These are phyloP conservation scores for Smittium culicis DNA, from an alignment of 371 early-diverging fungal genomes.

Conservation along the genomic window DNA sequence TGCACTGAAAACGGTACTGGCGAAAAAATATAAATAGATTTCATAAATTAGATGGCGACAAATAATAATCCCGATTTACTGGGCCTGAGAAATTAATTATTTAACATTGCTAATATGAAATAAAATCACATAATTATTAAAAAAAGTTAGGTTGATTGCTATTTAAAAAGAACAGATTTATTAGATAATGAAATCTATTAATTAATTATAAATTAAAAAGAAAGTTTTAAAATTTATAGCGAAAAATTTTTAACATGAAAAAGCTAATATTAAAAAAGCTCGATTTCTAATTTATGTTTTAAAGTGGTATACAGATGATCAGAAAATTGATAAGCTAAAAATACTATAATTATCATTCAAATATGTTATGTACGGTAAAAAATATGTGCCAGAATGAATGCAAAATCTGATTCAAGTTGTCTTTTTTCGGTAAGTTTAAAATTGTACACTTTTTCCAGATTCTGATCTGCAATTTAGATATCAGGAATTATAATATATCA, in stretches of 20 bases:
- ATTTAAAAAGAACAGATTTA: neutral
- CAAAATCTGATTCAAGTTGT: neutral
- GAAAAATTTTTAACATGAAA: neutral
- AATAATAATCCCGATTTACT: neutral
- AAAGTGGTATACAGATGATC: neutral
- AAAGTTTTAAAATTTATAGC: neutral
- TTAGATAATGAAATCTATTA: neutral
- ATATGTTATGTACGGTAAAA: neutral
- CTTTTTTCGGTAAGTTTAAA: neutral
- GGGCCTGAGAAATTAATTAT: neutral
- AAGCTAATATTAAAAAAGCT: neutral
- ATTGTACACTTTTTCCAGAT: neutral
- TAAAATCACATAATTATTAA: neutral
- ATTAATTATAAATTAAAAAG: neutral
- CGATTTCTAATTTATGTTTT: neutral
- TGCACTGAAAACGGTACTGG: neutral
- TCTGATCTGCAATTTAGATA: neutral
- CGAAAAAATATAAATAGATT: neutral
- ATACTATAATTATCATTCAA: neutral
- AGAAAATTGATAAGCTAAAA: neutral
- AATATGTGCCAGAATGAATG: neutral
- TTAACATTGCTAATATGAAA: neutral
- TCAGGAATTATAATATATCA: neutral
- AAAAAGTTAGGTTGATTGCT: neutral
- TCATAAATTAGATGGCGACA: neutral